A percentile compares a stretch with the other conserved stretches of the same genome.
Evolutionary conservation across 495 filamentous ascomycete species (phyloP).

Genomic region (Neurospora intermedia): DNA sequence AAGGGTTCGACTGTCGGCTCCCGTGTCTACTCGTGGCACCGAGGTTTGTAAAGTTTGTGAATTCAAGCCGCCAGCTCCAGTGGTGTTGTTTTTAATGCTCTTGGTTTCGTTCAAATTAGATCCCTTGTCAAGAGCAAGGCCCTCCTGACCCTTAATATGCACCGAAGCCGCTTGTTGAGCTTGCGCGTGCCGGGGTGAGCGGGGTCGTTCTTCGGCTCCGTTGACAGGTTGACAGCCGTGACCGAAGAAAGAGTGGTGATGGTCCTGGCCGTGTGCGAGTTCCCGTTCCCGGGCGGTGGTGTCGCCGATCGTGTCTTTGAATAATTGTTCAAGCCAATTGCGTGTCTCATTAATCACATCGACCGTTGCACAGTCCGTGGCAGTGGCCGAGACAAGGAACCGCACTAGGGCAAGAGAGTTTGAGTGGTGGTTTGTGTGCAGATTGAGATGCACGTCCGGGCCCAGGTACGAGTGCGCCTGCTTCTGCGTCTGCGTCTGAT

Average conservation of each 20-base stretch:
- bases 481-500: not conserved
- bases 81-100: not conserved
- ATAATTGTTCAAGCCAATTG: not conserved
- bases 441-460: not conserved
- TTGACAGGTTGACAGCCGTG: not conserved
- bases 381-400: not conserved
- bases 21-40: conserved; percentile 27
- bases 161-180: not conserved
- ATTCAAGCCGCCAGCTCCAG: not conserved
- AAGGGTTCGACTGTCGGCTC: conserved; percentile 29
- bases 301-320: not conserved
- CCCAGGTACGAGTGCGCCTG: not conserved
- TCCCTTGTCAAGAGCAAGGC: not conserved
- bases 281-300: not conserved
- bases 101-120: not conserved
- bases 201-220: not conserved
- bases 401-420: not conserved
- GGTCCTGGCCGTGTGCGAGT: not conserved
- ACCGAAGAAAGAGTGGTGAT: not conserved
- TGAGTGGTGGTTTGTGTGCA: not conserved
- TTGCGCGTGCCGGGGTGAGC: not conserved
- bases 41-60: not conserved
- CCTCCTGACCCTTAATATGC: not conserved
- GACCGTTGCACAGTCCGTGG: not conserved
- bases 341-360: not conserved